phyloP scores from a whole-genome alignment of 73 alveolate genomes.

The Tetrahymena malaccensis region DNA sequence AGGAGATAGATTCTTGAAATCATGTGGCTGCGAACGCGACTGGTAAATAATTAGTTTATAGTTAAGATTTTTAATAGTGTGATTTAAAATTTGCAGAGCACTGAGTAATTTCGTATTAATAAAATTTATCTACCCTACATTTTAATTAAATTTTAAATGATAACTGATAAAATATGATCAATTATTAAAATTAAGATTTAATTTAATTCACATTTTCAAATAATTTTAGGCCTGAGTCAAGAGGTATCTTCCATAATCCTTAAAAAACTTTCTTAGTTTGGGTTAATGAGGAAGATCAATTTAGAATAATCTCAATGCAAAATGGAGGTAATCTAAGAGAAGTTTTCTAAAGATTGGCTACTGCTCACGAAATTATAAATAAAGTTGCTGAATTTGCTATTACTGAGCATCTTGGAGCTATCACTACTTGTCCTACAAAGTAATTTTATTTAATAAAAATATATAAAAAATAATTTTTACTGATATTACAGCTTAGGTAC shows the following conservation, averaged over 20 bases:
- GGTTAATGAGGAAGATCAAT: conserved; percentile 40
- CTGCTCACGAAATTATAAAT: conserved; percentile 18
- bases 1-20: conserved; percentile 9
- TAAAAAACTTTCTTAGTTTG: conserved; percentile 31
- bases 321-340: conserved; percentile 14
- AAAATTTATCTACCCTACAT: not conserved
- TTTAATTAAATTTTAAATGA: not conserved
- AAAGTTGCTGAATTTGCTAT: conserved; percentile 35
- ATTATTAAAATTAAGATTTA: not conserved
- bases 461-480: not conserved
- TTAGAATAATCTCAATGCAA: conserved; percentile 10
- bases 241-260: conserved; percentile 40
- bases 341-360: conserved; percentile 16
- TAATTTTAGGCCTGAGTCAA: conserved; percentile 24
- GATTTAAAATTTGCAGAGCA: not conserved
- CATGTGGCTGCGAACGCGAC: conserved; percentile 19
- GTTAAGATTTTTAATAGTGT: not conserved
- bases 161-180: not conserved
- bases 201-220: not conserved
- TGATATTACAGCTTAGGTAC: conserved; percentile 22
- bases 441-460: not conserved
- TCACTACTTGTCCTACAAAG: conserved; percentile 39
- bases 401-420: conserved; percentile 38
- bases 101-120: not conserved
- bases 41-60: conserved; percentile 10